Conservation (phyloP, 2,329 filamentous ascomycete species). For the Elsinoe fawcettii region DNA sequence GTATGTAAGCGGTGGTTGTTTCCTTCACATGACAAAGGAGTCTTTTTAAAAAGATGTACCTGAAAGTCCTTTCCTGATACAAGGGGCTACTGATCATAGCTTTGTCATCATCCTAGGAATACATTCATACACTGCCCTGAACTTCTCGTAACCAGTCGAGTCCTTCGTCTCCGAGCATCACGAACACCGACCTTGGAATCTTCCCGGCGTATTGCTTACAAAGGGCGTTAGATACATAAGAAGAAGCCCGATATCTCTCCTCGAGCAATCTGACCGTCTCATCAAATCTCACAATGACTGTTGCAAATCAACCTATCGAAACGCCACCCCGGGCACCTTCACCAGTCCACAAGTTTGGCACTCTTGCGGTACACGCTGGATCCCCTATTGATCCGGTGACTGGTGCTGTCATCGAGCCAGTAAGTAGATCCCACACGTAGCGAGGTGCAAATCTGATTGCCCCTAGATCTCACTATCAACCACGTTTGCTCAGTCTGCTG, state of each 20-base stretch:
- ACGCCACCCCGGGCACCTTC: conserved; percentile 67
- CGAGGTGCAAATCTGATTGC: neutral
- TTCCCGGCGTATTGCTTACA: neutral
- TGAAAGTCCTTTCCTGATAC: neutral
- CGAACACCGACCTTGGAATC: neutral
- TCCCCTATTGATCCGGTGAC: conserved; percentile 83
- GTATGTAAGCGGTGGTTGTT: conserved; percentile 6
- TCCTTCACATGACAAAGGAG: neutral
- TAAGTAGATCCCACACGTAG: conserved; percentile 24
- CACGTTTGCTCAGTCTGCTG: conserved; percentile 84
- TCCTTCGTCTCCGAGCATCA: neutral
- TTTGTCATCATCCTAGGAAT: conserved; percentile 1
- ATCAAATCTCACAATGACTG: neutral
- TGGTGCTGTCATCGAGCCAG: conserved; percentile 87
- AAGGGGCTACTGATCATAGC: neutral
- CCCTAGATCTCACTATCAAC: conserved; percentile 81
- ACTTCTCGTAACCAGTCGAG: neutral
- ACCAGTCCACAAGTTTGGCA: conserved; percentile 76
- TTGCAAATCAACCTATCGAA: conserved; percentile 49
- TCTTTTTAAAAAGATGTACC: neutral
- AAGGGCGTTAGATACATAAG: neutral
- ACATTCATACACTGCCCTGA: neutral
- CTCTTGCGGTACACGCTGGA: conserved; percentile 89
- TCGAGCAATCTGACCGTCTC: neutral
- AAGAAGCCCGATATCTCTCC: neutral